phyloP scores from a whole-genome alignment of 768 basidiomycete genomes.

The Hericium rajendrae region DNA sequence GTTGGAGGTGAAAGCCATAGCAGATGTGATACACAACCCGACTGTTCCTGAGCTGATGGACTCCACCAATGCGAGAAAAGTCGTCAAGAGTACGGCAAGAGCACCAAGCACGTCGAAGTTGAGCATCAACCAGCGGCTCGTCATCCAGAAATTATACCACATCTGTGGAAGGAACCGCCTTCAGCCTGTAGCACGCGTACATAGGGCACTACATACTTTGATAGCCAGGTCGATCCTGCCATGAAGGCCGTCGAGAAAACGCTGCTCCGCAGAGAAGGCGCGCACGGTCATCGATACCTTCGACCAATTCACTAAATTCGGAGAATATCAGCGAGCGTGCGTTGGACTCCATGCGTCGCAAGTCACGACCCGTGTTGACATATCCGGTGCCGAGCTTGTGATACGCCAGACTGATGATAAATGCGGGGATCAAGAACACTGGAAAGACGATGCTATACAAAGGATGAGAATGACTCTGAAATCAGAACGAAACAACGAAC shows the following conservation, averaged over 20 bases:
- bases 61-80: conserved; percentile 62
- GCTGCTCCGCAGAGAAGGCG: conserved; percentile 75
- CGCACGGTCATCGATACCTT: conserved; percentile 87
- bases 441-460: conserved; percentile 59
- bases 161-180: conserved; percentile 31
- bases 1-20: conserved; percentile 47
- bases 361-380: conserved; percentile 70
- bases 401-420: conserved; percentile 66
- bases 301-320: conserved; percentile 75
- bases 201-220: conserved; percentile 33
- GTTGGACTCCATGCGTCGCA: conserved; percentile 87
- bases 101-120: conserved; percentile 77
- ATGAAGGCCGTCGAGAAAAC: conserved; percentile 71
- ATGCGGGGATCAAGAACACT: conserved; percentile 69
- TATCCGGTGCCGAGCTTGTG: conserved; percentile 62
- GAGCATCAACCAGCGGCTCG: conserved; percentile 74
- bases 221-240: conserved; percentile 69
- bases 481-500: conserved; percentile 29
- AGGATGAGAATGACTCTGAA: background rate
- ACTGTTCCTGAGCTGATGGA: conserved; percentile 51
- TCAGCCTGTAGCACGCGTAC: background rate
- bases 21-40: conserved; percentile 68
- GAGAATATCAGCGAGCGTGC: conserved; percentile 77
- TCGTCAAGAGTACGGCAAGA: conserved; percentile 66
- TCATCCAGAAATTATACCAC: conserved; percentile 90